Evolutionary conservation across 2,329 filamentous ascomycete genomes (phyloP), one percentile per base, ranked within the genome.

Genomic region (Amylocarpus encephaloides): DNA sequence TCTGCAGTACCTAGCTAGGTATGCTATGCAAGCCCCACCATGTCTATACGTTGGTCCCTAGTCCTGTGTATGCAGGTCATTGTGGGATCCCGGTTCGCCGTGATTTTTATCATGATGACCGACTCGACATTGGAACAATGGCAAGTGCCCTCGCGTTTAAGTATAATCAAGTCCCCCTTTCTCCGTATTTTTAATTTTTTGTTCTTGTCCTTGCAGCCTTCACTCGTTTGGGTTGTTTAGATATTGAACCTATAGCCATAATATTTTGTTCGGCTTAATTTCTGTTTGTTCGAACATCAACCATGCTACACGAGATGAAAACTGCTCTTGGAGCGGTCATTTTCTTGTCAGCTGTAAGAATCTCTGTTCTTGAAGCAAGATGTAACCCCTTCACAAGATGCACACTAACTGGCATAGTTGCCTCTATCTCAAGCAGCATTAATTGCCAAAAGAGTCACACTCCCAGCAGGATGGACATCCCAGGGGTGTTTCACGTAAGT

Each of bases 401-500:
- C 16, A 10, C 26, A 29, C 35, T 41, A 35, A 48, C 3, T 15
- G 22, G 7, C 2, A 19, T 38, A 49, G 42, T 22, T 33, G 30
- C 30, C 49, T 33, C 26, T 15, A 18, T 29, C 34, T 16, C 33
- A 45, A 16, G 44, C 43, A 12, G 49, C 29, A 6, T 32, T 39
- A n/a, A 35, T 45, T 13, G 46, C 30, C n/a, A 47, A 50, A 29
- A 19, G 48, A 26, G 30, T 46, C 2, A 33, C 49, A 10, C 51
- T 61, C 11, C 56, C 58, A 29, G 52, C 50, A 11, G 50, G 46
- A 18, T 64, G 61, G 60, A 50, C 50, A 2, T 62, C 52, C 13
- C 39, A 59, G 49, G 62, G 62, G 35, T 64, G 62, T 38, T 63
- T 61, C 39, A 51, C 54, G 34, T 58, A 59, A 16, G 53, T 47